These are phyloP conservation scores for Cordyceps cateniannulata DNA, from an alignment of 2,329 filamentous ascomycete genomes.

Conservation along the genomic window DNA sequence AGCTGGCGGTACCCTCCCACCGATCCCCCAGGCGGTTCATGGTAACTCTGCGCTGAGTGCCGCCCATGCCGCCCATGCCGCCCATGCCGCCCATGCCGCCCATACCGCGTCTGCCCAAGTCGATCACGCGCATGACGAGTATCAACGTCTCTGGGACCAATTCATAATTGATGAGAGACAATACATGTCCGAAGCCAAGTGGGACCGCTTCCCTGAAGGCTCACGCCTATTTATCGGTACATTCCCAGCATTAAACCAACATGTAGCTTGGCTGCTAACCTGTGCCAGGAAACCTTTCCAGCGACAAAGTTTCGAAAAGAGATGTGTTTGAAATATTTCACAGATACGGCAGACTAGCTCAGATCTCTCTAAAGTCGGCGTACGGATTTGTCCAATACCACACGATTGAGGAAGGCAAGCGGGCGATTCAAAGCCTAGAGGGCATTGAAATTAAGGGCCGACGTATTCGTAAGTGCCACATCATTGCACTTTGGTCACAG, in stretches of 20 bases:
- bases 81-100: constrained; percentile 35
- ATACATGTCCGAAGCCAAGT: constrained; percentile 71
- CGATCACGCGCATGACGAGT: constrained; percentile 35
- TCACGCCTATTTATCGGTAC: constrained; percentile 77
- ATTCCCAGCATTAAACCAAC: constrained; percentile 25
- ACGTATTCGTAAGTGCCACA: constrained; percentile 72
- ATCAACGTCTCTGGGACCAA: constrained; percentile 62
- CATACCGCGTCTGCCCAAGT: constrained; percentile 25
- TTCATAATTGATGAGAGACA: constrained; percentile 68
- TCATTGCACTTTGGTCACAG: not conserved
- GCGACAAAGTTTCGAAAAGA: constrained; percentile 86
- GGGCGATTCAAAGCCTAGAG: constrained; percentile 72
- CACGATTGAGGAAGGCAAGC: constrained; percentile 63
- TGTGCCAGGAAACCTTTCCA: constrained; percentile 74
- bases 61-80: constrained; percentile 34
- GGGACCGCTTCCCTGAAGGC: constrained; percentile 72
- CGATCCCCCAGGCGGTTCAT: constrained; percentile 23
- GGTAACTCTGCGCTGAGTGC: constrained; percentile 18
- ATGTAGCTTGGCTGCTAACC: constrained; percentile 23
- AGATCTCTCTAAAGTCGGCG: constrained; percentile 93
- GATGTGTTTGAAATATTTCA: constrained; percentile 92
- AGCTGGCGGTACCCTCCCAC: constrained; percentile 24
- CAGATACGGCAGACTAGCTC: constrained; percentile 76
- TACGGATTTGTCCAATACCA: constrained; percentile 97
- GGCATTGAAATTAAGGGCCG: constrained; percentile 78